phyloP scores from a whole-genome alignment of 1,284 basidiomycete genomes.

The Farysia itapuensis region DNA sequence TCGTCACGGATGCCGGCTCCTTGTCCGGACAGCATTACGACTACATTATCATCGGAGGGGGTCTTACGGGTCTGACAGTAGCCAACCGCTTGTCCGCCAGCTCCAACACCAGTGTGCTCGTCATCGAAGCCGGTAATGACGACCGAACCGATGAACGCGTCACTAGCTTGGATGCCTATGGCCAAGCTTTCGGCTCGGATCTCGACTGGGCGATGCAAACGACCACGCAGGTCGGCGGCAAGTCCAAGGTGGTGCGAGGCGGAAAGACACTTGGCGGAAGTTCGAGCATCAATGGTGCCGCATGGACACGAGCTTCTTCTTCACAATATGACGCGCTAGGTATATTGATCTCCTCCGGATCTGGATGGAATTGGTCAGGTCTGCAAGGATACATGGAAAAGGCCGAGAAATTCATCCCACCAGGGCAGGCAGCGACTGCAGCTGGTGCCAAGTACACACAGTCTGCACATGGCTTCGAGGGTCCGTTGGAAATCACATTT shows the following conservation, averaged over 20 bases:
- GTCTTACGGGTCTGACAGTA: slow-evolving; percentile 53
- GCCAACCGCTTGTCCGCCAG: slow-evolving; percentile 54
- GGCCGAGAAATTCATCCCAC: slow-evolving; percentile 67
- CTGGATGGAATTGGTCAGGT: slow-evolving; percentile 67
- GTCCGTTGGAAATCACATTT: slow-evolving; percentile 66
- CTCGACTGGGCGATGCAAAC: slow-evolving; percentile 66
- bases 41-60: slow-evolving; percentile 48
- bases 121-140: slow-evolving; percentile 57
- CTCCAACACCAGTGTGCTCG: slow-evolving; percentile 42
- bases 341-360: slow-evolving; percentile 63
- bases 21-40: slow-evolving; percentile 46
- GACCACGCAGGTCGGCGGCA: slow-evolving; percentile 57
- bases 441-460: slow-evolving; percentile 64
- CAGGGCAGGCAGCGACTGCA: slow-evolving; percentile 64
- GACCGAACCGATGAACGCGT: slow-evolving; percentile 24
- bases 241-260: slow-evolving; percentile 62
- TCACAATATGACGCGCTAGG: slow-evolving; percentile 69
- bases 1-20: slow-evolving; percentile 8
- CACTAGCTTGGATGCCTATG: slow-evolving; percentile 60
- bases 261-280: slow-evolving; percentile 69
- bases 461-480: slow-evolving; percentile 64
- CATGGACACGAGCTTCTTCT: slow-evolving; percentile 66
- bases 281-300: slow-evolving; percentile 68
- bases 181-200: slow-evolving; percentile 63
- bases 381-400: slow-evolving; percentile 66